Evolutionary conservation across 1,284 basidiomycete species (phyloP).

Genomic region (Volvariella surrecta): DNA sequence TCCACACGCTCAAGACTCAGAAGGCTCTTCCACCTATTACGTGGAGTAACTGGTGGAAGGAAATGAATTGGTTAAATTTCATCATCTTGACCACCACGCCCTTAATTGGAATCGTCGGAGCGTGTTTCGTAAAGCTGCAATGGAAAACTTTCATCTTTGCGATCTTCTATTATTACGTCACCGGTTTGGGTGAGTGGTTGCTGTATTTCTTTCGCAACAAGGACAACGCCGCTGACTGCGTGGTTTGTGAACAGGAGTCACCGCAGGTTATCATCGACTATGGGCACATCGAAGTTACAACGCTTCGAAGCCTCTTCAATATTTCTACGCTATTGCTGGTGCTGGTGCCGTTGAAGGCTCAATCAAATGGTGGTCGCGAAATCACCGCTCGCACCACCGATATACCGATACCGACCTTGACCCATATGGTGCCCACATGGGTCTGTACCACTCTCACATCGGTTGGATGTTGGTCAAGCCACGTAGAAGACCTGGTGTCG

Average conservation of each 20-base stretch:
- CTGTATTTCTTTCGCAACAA: conserved; percentile 6
- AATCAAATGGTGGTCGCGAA: conserved; percentile 93
- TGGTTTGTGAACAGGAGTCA: conserved; percentile 37
- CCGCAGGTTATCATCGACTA: conserved; percentile 83
- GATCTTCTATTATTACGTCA: conserved; percentile 79
- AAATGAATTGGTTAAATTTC: conserved; percentile 68
- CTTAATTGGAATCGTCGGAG: conserved; percentile 61
- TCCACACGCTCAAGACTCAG: conserved; percentile 71
- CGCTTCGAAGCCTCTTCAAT: conserved; percentile 75
- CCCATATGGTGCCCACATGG: conserved; percentile 88
- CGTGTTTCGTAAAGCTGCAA: conserved; percentile 48
- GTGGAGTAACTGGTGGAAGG: conserved; percentile 55
- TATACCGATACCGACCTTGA: conserved; percentile 96
- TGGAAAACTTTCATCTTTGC: conserved; percentile 67
- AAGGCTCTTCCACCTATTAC: conserved; percentile 74
- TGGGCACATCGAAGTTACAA: conserved; percentile 93
- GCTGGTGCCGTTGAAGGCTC: conserved; percentile 87
- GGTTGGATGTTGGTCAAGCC: conserved; percentile 95
- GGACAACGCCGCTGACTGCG: neutral
- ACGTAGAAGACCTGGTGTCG: conserved; percentile 78
- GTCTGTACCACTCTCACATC: conserved; percentile 73
- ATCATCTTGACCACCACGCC: conserved; percentile 68
- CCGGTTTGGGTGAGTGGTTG: conserved; percentile 66
- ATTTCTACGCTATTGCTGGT: conserved; percentile 69
- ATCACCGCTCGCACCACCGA: conserved; percentile 89